Base-by-base conservation (phyloP, 257 asterid genomes). In the Leonotis leonurus region DNA sequence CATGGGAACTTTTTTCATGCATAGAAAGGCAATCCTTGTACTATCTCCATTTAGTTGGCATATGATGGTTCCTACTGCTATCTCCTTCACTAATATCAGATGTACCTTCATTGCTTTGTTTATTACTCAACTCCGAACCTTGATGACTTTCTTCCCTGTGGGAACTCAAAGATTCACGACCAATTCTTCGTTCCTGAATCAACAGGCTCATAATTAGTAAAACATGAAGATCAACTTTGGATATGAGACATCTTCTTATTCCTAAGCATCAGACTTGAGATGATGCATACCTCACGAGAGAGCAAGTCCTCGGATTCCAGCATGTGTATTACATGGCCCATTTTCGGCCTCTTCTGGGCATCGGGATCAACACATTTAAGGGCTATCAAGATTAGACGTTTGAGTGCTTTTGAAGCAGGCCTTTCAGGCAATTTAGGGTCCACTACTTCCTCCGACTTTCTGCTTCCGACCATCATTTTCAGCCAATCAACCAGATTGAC, bases 351-450 rank as follows among this genome's bases (percentile, higher is more conserved):
- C 85, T 92, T 92, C 52, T 83, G 95, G 27, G 99, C 90, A 75
- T 92, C 99, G 1, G 99, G 99, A 68, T 92, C 99, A 21, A 92
- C 97, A 75, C 99, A 92, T 26, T 81, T 77, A 57, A 92, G 95
- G 73, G 99, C 99, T 18, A 89, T 93, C 84, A 92, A 75, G 70
- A 92, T 87, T 26, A 76, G 82, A 36, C 99, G 95, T 70, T 92
- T 92, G 43, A 92, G 85, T 5, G 85, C 87, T 74, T 89, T 92
- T 14, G 99, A 85, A 49, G 78, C 79, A 13, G 99, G 97, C 77
- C 68, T 75, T 76, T 85, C 85, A 5, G 95, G 81, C 70, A 92
- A 50, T 72, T 92, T 92, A 56, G 91, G 99, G 72, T 92, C 97
- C 65, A 89, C 81, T 41, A 92, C 86, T 63, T 86, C 97, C 80